phyloP scores from a whole-genome alignment of 139 green algal species.

The Marvania coccoides region DNA sequence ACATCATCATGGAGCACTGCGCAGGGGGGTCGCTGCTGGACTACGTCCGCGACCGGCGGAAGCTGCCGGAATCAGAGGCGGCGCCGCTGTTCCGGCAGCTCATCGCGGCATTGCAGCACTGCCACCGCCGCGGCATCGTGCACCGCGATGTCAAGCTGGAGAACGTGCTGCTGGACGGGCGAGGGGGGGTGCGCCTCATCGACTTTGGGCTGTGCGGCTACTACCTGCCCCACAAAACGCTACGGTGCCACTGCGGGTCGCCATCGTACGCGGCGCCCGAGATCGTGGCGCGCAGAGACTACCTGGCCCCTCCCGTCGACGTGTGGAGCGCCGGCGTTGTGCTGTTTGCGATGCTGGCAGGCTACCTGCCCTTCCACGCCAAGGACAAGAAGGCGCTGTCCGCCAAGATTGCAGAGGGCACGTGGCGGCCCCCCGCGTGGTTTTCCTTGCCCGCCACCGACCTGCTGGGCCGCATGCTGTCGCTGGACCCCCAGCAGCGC shows the following conservation, averaged over 20 bases:
- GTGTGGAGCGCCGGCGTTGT: conserved; percentile 80
- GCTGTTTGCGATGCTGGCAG: conserved; percentile 79
- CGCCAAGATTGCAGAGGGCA: conserved; percentile 40
- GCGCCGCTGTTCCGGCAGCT: conserved; percentile 66
- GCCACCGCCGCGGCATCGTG: conserved; percentile 58
- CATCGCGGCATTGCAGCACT: conserved; percentile 63
- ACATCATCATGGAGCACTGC: conserved; percentile 87
- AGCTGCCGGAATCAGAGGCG: conserved; percentile 67
- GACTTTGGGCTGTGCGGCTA: conserved; percentile 80
- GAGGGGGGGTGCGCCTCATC: conserved; percentile 61
- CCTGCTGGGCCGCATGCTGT: conserved; percentile 60
- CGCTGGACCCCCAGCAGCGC: conserved; percentile 56
- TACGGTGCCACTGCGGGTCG: conserved; percentile 66
- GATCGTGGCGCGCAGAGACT: conserved; percentile 44
- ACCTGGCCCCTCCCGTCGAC: conserved; percentile 53
- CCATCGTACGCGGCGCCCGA: conserved; percentile 88
- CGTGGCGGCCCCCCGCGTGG: conserved; percentile 21
- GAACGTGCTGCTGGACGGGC: conserved; percentile 66
- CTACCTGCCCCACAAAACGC: conserved; percentile 25
- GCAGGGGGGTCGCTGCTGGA: conserved; percentile 70
- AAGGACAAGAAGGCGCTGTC: conserved; percentile 59
- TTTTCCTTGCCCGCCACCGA: conserved; percentile 21
- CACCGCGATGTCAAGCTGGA: conserved; percentile 65
- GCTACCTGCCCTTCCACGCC: conserved; percentile 76
- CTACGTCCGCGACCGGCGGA: conserved; percentile 70